Evolutionary conservation across 1,284 basidiomycete genomes (phyloP), one percentile per base, ranked within the genome.

Genomic region (Phylloboletellus chloephorus): DNA sequence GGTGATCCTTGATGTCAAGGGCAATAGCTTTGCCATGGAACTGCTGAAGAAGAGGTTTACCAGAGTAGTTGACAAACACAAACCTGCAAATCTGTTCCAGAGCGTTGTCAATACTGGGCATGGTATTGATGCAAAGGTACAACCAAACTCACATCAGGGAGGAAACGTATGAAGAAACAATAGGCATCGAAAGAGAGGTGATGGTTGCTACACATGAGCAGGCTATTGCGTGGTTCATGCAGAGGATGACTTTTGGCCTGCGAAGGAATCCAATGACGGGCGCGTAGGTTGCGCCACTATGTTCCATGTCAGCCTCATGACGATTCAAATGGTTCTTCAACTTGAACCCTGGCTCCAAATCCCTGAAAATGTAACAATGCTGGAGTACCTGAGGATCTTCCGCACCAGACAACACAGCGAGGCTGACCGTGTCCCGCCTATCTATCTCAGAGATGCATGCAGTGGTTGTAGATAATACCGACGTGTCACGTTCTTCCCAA

Each of bases 1-100:
- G 37, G 9, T 24, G 33, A 39, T 61, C 37, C n/a, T 31, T 35
- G 28, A 44, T 37, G 33, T 61, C 51, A 34, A 63, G 55, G 34
- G 46, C 55, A 29, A 60, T 39, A 28, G 53, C 52, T 45, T 60
- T 58, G 35, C 52, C 53, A 31, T 55, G 54, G 43, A 48, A 55
- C 38, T 31, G 39, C 19, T 43, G 13, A 39, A 38, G 29, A 30
- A 2, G 7, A 19, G 19, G 28, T 10, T 19, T 2, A n/a, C 12
- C 13, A n/a, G 47, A 44, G 35, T 40, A 39, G 44, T 60, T 58
- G 40, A 60, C 31, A 23, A 58, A 49, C 11, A 60, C 33, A 37
- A 52, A 57, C 31, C 47, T 52, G 15, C 40, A 44, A 39, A 36
- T 31, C 52, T 57, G 37, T 41, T 45, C 35, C 36, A 5, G 11